These are phyloP conservation scores for Zygoascus ofunaensis DNA, from an alignment of 805 yeast species.

Conservation along the genomic window DNA sequence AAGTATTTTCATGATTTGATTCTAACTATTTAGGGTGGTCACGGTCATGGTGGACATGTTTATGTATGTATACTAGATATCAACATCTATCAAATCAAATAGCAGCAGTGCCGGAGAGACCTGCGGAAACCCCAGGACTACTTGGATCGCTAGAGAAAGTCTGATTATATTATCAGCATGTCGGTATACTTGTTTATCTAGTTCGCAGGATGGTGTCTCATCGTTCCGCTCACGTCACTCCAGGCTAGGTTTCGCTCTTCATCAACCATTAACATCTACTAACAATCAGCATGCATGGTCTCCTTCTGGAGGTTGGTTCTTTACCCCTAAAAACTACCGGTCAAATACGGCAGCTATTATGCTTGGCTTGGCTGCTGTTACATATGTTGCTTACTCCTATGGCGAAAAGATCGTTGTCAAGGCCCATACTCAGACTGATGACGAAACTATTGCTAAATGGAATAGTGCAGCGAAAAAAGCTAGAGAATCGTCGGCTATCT, in stretches of 20 bases:
- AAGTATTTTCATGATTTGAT: background rate
- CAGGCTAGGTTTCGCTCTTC: too few species aligned
- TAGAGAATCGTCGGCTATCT: constrained; percentile 24
- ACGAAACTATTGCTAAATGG: constrained; percentile 38
- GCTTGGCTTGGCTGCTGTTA: constrained; percentile 31
- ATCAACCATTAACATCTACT: too few species aligned
- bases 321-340: constrained; percentile 43
- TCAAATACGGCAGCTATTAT: constrained; percentile 36
- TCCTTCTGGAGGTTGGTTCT: constrained; percentile 51
- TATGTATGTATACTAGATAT: background rate
- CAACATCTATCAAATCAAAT: too few species aligned
- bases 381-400: constrained; percentile 29
- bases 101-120: too few species aligned
- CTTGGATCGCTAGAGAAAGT: too few species aligned
- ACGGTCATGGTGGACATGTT: constrained; percentile 4
- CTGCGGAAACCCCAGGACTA: too few species aligned
- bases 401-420: constrained; percentile 33
- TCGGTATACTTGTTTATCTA: too few species aligned
- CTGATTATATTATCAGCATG: too few species aligned
- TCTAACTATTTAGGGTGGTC: constrained; percentile 1
- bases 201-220: too few species aligned
- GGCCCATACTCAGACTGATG: constrained; percentile 31
- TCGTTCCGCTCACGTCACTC: too few species aligned
- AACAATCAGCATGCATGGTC: constrained; percentile 25
- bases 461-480: constrained; percentile 38